Evolutionary conservation across 208 protist genomes (phyloP).

Genomic region (Trypanosomatidae sp.): DNA sequence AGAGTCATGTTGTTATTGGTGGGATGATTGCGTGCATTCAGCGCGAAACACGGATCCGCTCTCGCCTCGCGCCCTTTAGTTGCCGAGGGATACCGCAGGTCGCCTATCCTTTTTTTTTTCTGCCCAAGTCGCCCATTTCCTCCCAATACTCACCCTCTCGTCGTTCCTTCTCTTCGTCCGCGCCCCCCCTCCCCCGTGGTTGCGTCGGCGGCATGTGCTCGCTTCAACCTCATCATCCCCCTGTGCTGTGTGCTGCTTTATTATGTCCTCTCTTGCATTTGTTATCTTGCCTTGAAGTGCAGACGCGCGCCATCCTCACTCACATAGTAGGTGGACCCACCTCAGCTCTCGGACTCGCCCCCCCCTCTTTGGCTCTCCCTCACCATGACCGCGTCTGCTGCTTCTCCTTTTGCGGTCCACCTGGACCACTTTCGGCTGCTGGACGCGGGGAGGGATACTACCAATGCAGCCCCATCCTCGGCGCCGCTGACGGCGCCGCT

Average conservation of each 20-base stretch:
- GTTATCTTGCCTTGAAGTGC: not conserved
- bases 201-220: not conserved
- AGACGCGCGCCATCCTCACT: not conserved
- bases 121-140: not conserved
- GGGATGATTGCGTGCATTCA: not conserved
- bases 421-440: constrained; percentile 1
- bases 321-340: not conserved
- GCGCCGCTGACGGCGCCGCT: constrained; percentile 9
- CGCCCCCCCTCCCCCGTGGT: not conserved
- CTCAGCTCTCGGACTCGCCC: no score
- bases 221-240: not conserved
- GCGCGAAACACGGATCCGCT: not conserved
- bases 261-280: not conserved
- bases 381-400: not conserved
- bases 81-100: not conserved
- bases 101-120: not conserved
- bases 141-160: not conserved
- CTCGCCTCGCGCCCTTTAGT: not conserved
- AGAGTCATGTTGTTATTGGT: not conserved
- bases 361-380: not conserved
- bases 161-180: not conserved
- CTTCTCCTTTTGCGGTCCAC: not conserved
- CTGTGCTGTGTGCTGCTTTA: not conserved
- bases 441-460: not conserved
- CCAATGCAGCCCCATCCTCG: not conserved